A percentile compares a stretch with the other conserved stretches of the same genome.
Evolutionary conservation across 495 filamentous ascomycete species (phyloP).

Genomic region (Evernia prunastri): DNA sequence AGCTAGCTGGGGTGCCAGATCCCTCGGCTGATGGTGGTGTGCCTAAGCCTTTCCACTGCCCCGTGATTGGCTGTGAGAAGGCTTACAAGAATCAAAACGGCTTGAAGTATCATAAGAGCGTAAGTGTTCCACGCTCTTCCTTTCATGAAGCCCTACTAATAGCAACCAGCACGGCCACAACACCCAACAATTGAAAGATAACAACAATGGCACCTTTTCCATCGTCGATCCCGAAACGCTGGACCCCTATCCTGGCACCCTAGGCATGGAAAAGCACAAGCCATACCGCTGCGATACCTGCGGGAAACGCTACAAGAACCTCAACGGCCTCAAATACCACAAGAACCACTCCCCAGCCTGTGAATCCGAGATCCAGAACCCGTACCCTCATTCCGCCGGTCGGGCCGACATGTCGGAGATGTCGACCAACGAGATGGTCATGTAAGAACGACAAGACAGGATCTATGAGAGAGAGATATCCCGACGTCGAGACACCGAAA

Average conservation of each 20-base stretch:
- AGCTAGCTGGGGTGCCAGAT: constrained; percentile 57
- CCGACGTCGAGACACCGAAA: neutral
- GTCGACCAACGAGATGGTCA: constrained; percentile 3
- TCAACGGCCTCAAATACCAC: constrained; percentile 94
- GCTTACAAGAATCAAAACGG: constrained; percentile 99
- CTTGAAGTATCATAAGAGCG: constrained; percentile 74
- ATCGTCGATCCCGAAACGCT: constrained; percentile 97
- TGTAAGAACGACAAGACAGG: neutral
- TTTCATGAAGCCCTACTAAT: neutral
- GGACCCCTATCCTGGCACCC: constrained; percentile 85
- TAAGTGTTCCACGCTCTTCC: constrained; percentile 37
- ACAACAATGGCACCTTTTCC: constrained; percentile 92
- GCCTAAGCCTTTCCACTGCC: constrained; percentile 93
- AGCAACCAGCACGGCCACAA: constrained; percentile 75
- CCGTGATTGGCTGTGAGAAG: constrained; percentile 98
- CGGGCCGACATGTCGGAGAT: neutral
- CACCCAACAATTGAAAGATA: constrained; percentile 91
- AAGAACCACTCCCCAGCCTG: constrained; percentile 79
- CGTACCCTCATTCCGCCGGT: neutral
- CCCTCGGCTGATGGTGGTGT: constrained; percentile 56
- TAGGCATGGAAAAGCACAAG: constrained; percentile 99
- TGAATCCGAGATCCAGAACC: constrained; percentile 36
- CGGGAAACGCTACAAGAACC: constrained; percentile 98
- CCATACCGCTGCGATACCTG: constrained; percentile 95
- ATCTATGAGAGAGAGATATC: neutral